Conservation (phyloP, 192 early-diverging fungal genomes). For the Jimgerdemannia flammicorona region DNA sequence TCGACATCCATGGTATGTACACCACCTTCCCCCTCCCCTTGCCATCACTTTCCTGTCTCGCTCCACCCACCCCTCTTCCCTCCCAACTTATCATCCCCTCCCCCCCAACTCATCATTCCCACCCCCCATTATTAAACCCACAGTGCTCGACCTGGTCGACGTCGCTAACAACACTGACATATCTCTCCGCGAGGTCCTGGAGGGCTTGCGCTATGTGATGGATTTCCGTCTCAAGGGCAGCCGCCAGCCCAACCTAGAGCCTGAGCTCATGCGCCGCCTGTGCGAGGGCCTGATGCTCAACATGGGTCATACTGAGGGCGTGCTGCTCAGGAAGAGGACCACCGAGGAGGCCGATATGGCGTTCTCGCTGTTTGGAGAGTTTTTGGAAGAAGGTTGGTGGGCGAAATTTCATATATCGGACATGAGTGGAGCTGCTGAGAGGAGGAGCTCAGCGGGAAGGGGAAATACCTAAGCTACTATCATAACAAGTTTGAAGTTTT, state of each 20-base stretch:
- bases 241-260: conserved; percentile 78
- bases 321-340: conserved; percentile 53
- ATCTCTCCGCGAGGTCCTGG: conserved; percentile 76
- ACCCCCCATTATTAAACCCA: background rate
- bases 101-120: conserved; percentile 2
- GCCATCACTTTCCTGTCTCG: no score
- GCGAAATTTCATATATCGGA: background rate
- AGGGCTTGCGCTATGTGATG: conserved; percentile 90
- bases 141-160: conserved; percentile 84
- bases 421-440: background rate
- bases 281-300: conserved; percentile 82
- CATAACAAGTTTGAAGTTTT: no score
- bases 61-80: background rate
- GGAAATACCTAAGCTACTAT: no score
- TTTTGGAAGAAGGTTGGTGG: conserved; percentile 75
- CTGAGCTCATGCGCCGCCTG: conserved; percentile 79
- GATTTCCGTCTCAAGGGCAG: conserved; percentile 88
- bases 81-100: background rate
- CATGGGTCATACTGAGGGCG: conserved; percentile 62
- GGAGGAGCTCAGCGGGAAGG: no score
- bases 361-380: conserved; percentile 93
- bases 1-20: conserved; percentile 47
- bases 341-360: conserved; percentile 81
- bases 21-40: background rate
- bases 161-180: conserved; percentile 61